Evolutionary conservation across 805 yeast species (phyloP), one percentile per base, ranked within the genome.

Genomic region (Starmera quercuum): DNA sequence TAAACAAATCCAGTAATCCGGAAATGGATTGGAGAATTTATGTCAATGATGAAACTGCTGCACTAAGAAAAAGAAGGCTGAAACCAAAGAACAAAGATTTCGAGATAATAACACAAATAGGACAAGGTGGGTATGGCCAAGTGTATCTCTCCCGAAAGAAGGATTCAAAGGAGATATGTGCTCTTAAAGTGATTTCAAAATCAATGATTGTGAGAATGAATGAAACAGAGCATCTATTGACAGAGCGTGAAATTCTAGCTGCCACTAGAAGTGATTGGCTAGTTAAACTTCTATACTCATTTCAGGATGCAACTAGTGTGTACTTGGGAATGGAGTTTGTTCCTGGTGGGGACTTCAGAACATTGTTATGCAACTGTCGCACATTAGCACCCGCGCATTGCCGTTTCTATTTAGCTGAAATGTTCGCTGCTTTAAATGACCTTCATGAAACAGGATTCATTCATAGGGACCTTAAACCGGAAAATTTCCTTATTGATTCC

Each of bases 121-220:
- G 99, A 11, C 98, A 92, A 64, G 99, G 99, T 53, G 99, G 99
- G 4, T 92, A 92, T 54, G 99, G 99, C 17, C 97, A 92, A 61
- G 99, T 92, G n/a, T 92, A 85, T 50, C 64, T 92, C 41, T 97
- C 99, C 1, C 74, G 88, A 45, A 92, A 92, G 66, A 80, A 78
- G 45, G 99, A 92, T 52, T 87, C 97, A 2, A 76, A 79, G 42
- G 99, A 92, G 59, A 82, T 92, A 30, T 90, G 96, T 60, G 99
- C 99, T 2, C 67, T 92, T 48, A 92, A 92, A 57, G 84, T 92
- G 11, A 69, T 92, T 52, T 88, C 86, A 57, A 92, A 92, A 58
- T 81, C 81, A 49, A 68, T 88, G 47, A 67, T 90, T 44, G 78
- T 84, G 39, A 88, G 84, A 59, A 74, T 87, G 42, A 95, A 92